phyloP scores from a whole-genome alignment of 306 rosid species.

The Vigna radiata region DNA sequence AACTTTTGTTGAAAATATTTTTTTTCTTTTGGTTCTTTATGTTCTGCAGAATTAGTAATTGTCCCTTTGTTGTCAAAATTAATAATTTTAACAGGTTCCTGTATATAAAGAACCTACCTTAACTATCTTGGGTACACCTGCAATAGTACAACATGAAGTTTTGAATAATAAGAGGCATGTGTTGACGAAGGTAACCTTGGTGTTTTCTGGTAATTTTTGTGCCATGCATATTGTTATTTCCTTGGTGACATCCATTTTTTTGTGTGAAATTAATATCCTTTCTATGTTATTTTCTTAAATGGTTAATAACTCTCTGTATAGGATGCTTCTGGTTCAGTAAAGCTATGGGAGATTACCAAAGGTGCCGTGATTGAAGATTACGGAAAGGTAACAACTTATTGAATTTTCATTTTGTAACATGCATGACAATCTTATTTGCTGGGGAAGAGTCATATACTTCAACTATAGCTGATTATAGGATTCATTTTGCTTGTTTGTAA shows the following conservation, averaged over 20 bases:
- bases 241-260: not conserved
- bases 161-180: constrained; percentile 82
- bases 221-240: not conserved
- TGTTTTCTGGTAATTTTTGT: constrained; percentile 19
- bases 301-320: constrained; percentile 39
- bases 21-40: constrained; percentile 38
- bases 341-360: constrained; percentile 91
- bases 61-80: constrained; percentile 41
- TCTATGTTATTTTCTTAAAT: constrained; percentile 26
- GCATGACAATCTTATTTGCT: not conserved
- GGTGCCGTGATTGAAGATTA: constrained; percentile 78
- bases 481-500: constrained; percentile 21
- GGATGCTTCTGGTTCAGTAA: constrained; percentile 82
- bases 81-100: constrained; percentile 62
- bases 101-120: constrained; percentile 72
- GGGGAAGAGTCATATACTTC: constrained; percentile 23
- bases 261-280: constrained; percentile 9
- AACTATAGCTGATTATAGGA: not conserved
- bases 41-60: constrained; percentile 34
- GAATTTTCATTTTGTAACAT: not conserved
- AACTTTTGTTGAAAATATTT: constrained; percentile 30
- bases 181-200: constrained; percentile 73
- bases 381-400: constrained; percentile 69
- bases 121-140: constrained; percentile 78
- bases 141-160: constrained; percentile 83